These are phyloP conservation scores for Hypoxylon sp. DNA, from an alignment of 2,329 filamentous ascomycete species.

Conservation along the genomic window DNA sequence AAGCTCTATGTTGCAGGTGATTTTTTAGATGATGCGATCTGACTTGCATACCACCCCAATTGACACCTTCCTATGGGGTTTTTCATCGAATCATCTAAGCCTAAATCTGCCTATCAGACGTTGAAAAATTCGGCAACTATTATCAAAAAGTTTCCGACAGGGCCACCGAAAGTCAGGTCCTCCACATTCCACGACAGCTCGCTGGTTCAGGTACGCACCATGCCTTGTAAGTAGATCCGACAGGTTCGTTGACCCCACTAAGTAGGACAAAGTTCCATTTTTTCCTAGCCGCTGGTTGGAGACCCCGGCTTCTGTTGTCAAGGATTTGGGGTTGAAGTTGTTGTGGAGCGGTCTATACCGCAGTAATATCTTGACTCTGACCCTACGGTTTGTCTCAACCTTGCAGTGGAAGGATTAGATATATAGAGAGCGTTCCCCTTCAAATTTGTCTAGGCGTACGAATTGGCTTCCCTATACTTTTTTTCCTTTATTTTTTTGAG, in stretches of 20 bases:
- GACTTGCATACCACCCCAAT: constrained; percentile 32
- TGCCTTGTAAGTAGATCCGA: constrained; percentile 36
- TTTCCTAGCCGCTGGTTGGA: constrained; percentile 24
- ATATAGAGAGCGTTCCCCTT: constrained; percentile 25
- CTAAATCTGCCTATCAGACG: constrained; percentile 10
- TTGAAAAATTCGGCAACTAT: neutral
- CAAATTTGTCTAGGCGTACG: neutral
- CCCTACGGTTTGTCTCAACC: constrained; percentile 15
- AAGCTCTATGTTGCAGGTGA: constrained; percentile 23
- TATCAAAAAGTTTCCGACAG: constrained; percentile 7
- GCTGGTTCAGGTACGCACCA: constrained; percentile 37
- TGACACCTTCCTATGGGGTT: constrained; percentile 4
- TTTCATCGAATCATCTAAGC: constrained; percentile 23
- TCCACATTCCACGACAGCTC: constrained; percentile 31
- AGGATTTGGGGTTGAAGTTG: constrained; percentile 15
- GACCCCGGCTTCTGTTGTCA: constrained; percentile 20
- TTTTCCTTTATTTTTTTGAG: neutral
- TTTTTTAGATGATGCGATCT: constrained; percentile 41
- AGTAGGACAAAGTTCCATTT: constrained; percentile 23
- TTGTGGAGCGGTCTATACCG: constrained; percentile 27
- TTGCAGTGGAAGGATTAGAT: constrained; percentile 5
- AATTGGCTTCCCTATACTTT: neutral
- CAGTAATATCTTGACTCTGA: constrained; percentile 14
- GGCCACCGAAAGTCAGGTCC: constrained; percentile 12
- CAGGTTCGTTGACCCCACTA: constrained; percentile 18